phyloP scores from a whole-genome alignment of 495 filamentous ascomycete species.

The Penicillium tannophilum region DNA sequence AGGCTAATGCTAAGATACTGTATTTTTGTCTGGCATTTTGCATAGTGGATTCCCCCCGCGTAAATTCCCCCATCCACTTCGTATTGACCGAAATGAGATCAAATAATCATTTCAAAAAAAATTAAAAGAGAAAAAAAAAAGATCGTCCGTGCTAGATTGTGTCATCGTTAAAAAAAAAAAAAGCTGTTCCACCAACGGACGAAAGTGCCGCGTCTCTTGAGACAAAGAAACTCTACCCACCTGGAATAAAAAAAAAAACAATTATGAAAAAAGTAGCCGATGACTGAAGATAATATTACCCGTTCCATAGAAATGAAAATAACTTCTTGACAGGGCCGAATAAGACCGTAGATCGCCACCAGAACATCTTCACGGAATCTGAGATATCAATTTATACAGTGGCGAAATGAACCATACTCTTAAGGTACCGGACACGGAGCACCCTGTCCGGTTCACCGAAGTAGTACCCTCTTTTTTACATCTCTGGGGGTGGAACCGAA shows the following conservation, averaged over 20 bases:
- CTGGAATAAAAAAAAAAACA: conserved; percentile 3
- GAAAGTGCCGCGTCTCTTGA: conserved; percentile 19
- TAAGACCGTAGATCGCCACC: conserved; percentile 22
- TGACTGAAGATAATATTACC: conserved; percentile 28
- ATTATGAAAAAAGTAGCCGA: conserved; percentile 15
- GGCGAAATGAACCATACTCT: conserved; percentile 13
- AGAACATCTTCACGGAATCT: conserved; percentile 10
- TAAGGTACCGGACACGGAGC: conserved; percentile 12
- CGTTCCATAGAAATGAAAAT: conserved; percentile 24
- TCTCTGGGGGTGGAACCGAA: conserved; percentile 22
- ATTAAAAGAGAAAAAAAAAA: conserved; percentile 21
- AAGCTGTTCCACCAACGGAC: conserved; percentile 10
- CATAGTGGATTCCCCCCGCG: conserved; percentile 15
- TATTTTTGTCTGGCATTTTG: conserved; percentile 7
- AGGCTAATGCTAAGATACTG: conserved; percentile 7
- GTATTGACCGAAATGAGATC: conserved; percentile 3
- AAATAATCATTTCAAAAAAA: not conserved
- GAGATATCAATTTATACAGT: conserved; percentile 25
- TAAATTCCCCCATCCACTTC: conserved; percentile 11
- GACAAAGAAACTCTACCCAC: conserved; percentile 16
- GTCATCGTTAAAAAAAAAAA: conserved; percentile 22
- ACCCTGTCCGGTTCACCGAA: conserved; percentile 26
- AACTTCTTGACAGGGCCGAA: not conserved
- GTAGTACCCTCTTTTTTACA: conserved; percentile 9
- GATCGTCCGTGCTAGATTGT: conserved; percentile 23